Base-by-base conservation (phyloP, 2,329 filamentous ascomycete species). In the Dothideomycetes sp. region DNA sequence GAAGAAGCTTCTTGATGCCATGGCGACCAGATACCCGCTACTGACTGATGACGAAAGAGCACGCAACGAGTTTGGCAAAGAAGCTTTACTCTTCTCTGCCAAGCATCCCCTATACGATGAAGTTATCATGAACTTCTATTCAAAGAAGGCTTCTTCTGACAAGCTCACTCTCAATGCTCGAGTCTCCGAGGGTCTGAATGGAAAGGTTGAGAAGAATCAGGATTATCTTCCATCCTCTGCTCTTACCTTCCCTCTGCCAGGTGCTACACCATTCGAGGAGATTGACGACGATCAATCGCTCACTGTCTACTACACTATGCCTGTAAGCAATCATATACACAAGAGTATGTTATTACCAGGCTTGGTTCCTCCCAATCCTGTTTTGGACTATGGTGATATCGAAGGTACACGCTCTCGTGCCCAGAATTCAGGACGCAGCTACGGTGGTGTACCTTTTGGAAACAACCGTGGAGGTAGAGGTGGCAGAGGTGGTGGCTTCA, bases 311-410 rank as follows among this genome's bases (percentile, higher is more conserved):
- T 98, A 93, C 56, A 77, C 86, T 33, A 82, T 95, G 63, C 88
- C 89, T 0, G 69, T 72, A 31, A 77, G 76, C 14, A 69, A 68
- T 8, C 74, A 84, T 51, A 67, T 77, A 4, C 91, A 98, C 64
- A 95, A 95, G 58, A 95, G 88, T 4, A 93, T 94, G 83, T 73
- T 98, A 11, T 71, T 98, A 27, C 80, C 86, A 3, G 91, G 91
- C 10, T 79, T 88, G 30, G 78, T 81, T 51, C 71, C 88, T 41
- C 77, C 83, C 4, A 64, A 72, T 2, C 77, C 84, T 2, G 81
- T 77, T 8, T 73, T 98, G 1, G 82, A 84, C 42, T 72, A 75
- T 24, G 75, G 73, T 43, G 88, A 95, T 53, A 77, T 89, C 39
- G 81, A 88, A 47, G 70, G 74, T 5, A 73, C 88, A 32, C 77